phyloP scores from a whole-genome alignment of 2,329 filamentous ascomycete species.

The Penicillium sp. region DNA sequence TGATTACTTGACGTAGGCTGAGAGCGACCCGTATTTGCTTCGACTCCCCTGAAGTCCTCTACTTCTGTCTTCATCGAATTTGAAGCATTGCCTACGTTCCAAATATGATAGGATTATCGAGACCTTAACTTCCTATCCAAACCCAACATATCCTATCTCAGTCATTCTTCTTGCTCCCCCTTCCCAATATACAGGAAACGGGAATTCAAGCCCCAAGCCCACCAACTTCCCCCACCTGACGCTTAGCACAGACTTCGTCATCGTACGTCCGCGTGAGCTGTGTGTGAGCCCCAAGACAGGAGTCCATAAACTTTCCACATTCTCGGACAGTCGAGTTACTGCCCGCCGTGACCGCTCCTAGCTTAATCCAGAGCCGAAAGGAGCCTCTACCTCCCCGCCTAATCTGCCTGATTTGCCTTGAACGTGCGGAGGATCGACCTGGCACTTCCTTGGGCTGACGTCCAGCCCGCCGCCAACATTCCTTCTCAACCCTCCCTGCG shows the following conservation, averaged over 20 bases:
- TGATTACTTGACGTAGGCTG: slow-evolving; percentile 1
- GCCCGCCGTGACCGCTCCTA: slow-evolving; percentile 10
- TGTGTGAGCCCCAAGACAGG: slow-evolving; percentile 5
- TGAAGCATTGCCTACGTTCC: no score
- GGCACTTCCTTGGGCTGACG: slow-evolving; percentile 1
- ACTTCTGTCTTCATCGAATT: neutral
- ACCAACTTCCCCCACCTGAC: neutral
- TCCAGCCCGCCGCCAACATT: slow-evolving; percentile 77
- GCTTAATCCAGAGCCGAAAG: neutral
- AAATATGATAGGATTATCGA: neutral
- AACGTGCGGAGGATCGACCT: slow-evolving; percentile 5
- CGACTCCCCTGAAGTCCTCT: neutral
- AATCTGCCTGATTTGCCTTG: neutral
- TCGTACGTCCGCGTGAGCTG: slow-evolving; percentile 1
- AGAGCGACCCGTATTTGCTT: neutral
- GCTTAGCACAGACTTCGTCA: neutral
- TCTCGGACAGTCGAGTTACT: slow-evolving; percentile 1
- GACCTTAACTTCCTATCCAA: neutral
- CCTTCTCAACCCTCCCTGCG: slow-evolving; percentile 63
- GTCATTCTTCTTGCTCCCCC: neutral
- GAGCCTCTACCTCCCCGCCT: neutral
- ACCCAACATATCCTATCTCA: neutral
- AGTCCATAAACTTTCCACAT: neutral
- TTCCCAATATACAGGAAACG: neutral
- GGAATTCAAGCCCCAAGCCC: neutral